These are phyloP conservation scores for Vigna mungo DNA, from an alignment of 306 rosid species.

Conservation along the genomic window DNA sequence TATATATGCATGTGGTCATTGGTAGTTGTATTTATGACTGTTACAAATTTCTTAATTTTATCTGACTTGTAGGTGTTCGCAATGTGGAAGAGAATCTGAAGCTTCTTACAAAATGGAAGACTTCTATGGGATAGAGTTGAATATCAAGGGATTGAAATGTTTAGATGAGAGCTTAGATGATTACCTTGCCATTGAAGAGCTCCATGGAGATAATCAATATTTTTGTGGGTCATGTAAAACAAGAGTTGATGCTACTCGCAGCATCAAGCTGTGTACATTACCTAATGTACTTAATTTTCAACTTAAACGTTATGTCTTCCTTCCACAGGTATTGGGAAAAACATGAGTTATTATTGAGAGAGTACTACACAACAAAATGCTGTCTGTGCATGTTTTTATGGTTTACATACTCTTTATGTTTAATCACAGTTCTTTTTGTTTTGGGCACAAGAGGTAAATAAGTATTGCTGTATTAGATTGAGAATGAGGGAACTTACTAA, in stretches of 20 bases:
- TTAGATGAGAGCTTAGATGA: constrained; percentile 88
- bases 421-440: background rate
- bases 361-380: constrained; percentile 8
- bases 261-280: constrained; percentile 85
- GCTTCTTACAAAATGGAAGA: constrained; percentile 95
- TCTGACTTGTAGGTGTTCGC: constrained; percentile 71
- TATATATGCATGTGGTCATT: constrained; percentile 7
- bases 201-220: constrained; percentile 94
- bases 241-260: constrained; percentile 94
- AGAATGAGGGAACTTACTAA: background rate
- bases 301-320: constrained; percentile 94
- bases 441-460: background rate
- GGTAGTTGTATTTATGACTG: constrained; percentile 22
- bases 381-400: constrained; percentile 4
- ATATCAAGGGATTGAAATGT: constrained; percentile 84
- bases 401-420: background rate
- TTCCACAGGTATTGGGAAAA: constrained; percentile 76
- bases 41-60: constrained; percentile 30
- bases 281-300: constrained; percentile 92
- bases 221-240: constrained; percentile 87
- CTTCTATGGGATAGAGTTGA: constrained; percentile 96
- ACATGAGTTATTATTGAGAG: constrained; percentile 27
- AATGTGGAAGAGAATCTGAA: constrained; percentile 87
- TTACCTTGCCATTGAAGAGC: constrained; percentile 89
- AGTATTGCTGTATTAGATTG: background rate